These are phyloP conservation scores for Lophium mytilinum DNA, from an alignment of 495 filamentous ascomycete genomes.

Conservation along the genomic window DNA sequence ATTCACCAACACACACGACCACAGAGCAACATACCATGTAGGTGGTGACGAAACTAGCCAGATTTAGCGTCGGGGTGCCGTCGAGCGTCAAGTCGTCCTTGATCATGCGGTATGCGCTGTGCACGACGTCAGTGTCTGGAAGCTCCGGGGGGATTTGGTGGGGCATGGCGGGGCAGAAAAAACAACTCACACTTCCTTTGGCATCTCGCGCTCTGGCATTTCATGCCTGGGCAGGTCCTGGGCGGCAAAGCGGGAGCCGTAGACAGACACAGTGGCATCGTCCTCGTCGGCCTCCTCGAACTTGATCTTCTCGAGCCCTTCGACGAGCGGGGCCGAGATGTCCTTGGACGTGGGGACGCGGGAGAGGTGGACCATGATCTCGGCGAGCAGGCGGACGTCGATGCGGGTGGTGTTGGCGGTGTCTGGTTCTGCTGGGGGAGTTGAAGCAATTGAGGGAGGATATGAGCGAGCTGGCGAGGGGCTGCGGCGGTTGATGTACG, in stretches of 20 bases:
- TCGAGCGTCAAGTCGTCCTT: conserved; percentile 86
- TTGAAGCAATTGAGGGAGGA: background rate
- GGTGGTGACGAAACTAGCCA: conserved; percentile 77
- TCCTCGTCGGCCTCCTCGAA: conserved; percentile 47
- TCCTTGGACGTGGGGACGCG: conserved; percentile 46
- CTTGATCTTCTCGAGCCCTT: conserved; percentile 41
- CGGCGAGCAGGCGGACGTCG: background rate
- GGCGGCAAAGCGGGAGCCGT: conserved; percentile 73
- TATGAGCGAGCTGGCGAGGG: background rate
- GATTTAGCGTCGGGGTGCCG: conserved; percentile 44
- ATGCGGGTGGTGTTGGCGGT: background rate
- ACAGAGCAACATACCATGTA: conserved; percentile 57
- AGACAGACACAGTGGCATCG: conserved; percentile 66
- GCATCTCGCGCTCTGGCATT: conserved; percentile 72
- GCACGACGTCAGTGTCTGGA: background rate
- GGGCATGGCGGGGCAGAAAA: conserved; percentile 49
- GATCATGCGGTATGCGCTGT: conserved; percentile 80
- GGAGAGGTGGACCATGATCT: conserved; percentile 61
- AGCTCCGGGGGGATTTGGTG: background rate
- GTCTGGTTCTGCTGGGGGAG: background rate
- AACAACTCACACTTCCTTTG: conserved; percentile 14
- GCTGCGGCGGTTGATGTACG: background rate
- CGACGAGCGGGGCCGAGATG: conserved; percentile 30
- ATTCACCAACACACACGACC: background rate
- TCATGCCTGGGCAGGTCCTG: conserved; percentile 68